phyloP scores from a whole-genome alignment of 2,329 filamentous ascomycete genomes.

The Cladophialophora chaetospira region DNA sequence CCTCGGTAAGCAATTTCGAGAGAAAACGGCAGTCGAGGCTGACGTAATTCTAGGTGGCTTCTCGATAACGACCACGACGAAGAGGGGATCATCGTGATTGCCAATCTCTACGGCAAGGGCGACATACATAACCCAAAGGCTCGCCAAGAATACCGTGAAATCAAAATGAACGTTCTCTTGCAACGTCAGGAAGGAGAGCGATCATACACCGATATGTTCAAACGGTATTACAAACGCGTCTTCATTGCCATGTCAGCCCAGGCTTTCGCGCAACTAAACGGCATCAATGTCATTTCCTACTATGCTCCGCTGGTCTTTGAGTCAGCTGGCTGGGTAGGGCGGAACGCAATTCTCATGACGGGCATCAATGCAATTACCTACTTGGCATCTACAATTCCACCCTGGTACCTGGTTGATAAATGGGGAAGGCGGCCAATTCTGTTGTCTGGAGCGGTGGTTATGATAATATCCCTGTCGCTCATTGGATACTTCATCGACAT shows the following conservation, averaged over 20 bases:
- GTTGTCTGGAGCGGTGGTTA: constrained; percentile 82
- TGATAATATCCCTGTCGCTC: constrained; percentile 81
- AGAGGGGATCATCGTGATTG: constrained; percentile 97
- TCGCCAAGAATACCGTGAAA: constrained; percentile 93
- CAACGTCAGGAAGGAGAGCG: constrained; percentile 94
- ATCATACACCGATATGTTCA: constrained; percentile 92
- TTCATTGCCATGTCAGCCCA: constrained; percentile 99
- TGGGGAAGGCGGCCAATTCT: constrained; percentile 90
- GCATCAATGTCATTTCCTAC: constrained; percentile 99
- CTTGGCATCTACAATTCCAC: constrained; percentile 85
- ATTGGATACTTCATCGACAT: constrained; percentile 97
- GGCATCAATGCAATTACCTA: constrained; percentile 94
- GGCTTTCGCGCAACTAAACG: constrained; percentile 91
- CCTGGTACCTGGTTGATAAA: constrained; percentile 94
- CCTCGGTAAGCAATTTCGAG: constrained; percentile 65
- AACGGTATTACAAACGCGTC: constrained; percentile 83
- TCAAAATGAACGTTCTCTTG: constrained; percentile 96
- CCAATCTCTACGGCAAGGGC: constrained; percentile 92
- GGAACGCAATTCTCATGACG: constrained; percentile 92
- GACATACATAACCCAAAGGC: constrained; percentile 93
- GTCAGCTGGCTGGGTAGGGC: constrained; percentile 91
- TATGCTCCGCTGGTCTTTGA: constrained; percentile 97
- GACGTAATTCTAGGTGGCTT: constrained; percentile 71
- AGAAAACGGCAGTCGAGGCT: constrained; percentile 34
- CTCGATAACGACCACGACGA: constrained; percentile 97